Conservation (phyloP, 2,329 filamentous ascomycete species). For the Phyllosticta citribraziliensis region DNA sequence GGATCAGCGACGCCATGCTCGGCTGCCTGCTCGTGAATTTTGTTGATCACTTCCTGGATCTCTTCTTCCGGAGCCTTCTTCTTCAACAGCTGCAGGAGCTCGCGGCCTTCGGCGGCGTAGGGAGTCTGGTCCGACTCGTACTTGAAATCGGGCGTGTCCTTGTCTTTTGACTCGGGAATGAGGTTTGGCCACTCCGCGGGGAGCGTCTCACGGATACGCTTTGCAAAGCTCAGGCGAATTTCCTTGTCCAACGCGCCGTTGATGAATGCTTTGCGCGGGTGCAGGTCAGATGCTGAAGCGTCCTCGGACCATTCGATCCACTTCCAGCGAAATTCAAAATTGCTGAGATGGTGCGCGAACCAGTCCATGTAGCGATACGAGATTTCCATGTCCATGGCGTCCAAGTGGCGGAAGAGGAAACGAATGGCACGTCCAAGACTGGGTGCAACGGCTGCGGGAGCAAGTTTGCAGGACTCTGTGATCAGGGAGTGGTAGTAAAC, state of each 20-base stretch:
- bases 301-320: conserved; percentile 96
- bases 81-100: conserved; percentile 67
- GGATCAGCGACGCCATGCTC: conserved; percentile 62
- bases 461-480: conserved; percentile 91
- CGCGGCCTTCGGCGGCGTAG: conserved; percentile 74
- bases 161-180: conserved; percentile 80
- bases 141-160: conserved; percentile 94
- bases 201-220: conserved; percentile 88
- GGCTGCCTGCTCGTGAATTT: conserved; percentile 69
- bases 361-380: conserved; percentile 85
- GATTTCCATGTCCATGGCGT: conserved; percentile 78
- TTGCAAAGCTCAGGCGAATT: conserved; percentile 90
- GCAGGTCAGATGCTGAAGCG: conserved; percentile 61
- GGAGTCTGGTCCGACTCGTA: conserved; percentile 67
- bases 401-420: conserved; percentile 74
- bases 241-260: conserved; percentile 88
- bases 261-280: conserved; percentile 91
- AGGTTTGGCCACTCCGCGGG: conserved; percentile 72
- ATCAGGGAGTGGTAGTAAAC: conserved; percentile 95
- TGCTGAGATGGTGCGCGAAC: conserved; percentile 96
- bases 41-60: conserved; percentile 69
- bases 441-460: conserved; percentile 90
- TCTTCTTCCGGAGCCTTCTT: conserved; percentile 80
- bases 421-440: conserved; percentile 88
- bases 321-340: conserved; percentile 99